phyloP scores from a whole-genome alignment of 306 rosid species.

The Vigna reflexopilosa region DNA sequence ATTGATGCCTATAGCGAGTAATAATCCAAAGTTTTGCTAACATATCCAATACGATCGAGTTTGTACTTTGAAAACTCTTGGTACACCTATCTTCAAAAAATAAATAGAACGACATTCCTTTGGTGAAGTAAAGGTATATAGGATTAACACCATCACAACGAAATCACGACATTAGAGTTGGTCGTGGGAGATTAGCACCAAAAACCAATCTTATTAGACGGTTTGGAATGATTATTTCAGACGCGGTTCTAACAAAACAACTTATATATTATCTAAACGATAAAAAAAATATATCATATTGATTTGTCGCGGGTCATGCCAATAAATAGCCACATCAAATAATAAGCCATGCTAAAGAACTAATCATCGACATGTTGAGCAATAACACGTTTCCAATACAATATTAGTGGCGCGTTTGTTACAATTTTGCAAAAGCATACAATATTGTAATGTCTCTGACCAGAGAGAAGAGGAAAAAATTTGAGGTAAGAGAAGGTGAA shows the following conservation, averaged over 20 bases:
- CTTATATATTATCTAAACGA: not conserved
- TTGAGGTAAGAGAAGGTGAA: not conserved
- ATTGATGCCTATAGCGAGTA: too few relatives aligned
- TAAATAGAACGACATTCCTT: too few relatives aligned
- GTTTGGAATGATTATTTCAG: not conserved
- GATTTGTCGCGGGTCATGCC: not conserved
- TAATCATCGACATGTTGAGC: conserved; percentile 29
- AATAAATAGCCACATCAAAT: not conserved
- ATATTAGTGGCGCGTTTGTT: conserved; percentile 25
- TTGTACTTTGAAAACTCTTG: too few relatives aligned
- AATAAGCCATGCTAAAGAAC: conserved; percentile 1
- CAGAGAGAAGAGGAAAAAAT: conserved; percentile 19
- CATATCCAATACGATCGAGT: too few relatives aligned
- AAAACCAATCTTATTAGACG: not conserved
- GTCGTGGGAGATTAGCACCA: not conserved
- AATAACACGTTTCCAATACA: conserved; percentile 20
- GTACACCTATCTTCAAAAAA: too few relatives aligned
- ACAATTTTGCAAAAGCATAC: conserved; percentile 21
- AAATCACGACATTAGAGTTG: not conserved
- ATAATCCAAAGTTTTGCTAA: too few relatives aligned
- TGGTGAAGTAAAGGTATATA: too few relatives aligned
- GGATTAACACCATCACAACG: too few relatives aligned
- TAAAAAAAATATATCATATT: not conserved
- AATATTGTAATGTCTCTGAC: conserved; percentile 21
- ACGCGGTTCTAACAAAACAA: not conserved